Evolutionary conservation across 805 yeast genomes (phyloP).

Genomic region (Ogataea pignaliae): DNA sequence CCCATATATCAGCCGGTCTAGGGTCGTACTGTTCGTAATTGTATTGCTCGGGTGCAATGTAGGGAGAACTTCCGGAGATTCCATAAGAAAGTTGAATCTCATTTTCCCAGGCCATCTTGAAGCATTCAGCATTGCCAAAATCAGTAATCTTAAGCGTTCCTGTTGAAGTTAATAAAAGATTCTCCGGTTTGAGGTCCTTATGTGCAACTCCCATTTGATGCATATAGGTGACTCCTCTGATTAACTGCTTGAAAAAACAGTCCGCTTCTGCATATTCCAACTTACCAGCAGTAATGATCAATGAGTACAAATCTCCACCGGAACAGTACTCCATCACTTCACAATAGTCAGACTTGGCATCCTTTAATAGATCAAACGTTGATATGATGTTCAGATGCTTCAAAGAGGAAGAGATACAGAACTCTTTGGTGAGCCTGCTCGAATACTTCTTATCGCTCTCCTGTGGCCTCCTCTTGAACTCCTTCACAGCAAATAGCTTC

Average conservation of each 20-base stretch:
- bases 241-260: conserved; percentile 82
- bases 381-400: conserved; percentile 74
- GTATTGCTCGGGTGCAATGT: conserved; percentile 88
- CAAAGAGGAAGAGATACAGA: conserved; percentile 73
- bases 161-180: conserved; percentile 63
- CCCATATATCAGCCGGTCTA: conserved; percentile 82
- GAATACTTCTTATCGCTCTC: conserved; percentile 67
- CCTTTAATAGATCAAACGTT: conserved; percentile 72
- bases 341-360: conserved; percentile 77
- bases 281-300: conserved; percentile 72
- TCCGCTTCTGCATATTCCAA: conserved; percentile 81
- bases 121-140: conserved; percentile 82
- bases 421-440: conserved; percentile 73
- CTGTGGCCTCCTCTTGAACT: conserved; percentile 59
- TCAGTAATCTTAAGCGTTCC: conserved; percentile 82
- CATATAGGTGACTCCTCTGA: conserved; percentile 82
- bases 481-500: conserved; percentile 83
- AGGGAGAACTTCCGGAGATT: conserved; percentile 81
- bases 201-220: conserved; percentile 89
- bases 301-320: conserved; percentile 76
- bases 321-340: conserved; percentile 84
- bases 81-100: conserved; percentile 69
- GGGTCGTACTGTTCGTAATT: conserved; percentile 67
- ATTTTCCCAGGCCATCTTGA: conserved; percentile 80
- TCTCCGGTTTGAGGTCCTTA: conserved; percentile 87